Evolutionary conservation across 2,329 filamentous ascomycete species (phyloP).

Genomic region (Diaporthe destruens): DNA sequence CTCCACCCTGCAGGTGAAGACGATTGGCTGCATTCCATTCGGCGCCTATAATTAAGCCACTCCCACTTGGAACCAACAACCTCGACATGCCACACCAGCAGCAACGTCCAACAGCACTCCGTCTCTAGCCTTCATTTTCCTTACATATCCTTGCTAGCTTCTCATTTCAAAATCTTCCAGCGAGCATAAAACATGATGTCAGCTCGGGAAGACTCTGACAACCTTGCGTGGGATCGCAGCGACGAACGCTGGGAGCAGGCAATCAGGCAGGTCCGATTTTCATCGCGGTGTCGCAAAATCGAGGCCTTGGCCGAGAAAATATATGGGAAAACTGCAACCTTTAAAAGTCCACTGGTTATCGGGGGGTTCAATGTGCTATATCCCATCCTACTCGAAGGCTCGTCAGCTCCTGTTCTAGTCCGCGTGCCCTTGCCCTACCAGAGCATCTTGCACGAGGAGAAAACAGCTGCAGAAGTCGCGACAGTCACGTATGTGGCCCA

Average conservation of each 20-base stretch:
- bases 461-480: conserved; percentile 6
- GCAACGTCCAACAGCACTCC: no score
- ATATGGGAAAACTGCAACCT: not conserved
- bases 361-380: conserved; percentile 19
- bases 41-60: not conserved
- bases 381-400: conserved; percentile 19
- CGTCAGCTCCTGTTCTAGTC: not conserved
- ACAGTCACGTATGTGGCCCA: not conserved
- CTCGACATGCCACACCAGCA: no score
- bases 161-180: not conserved
- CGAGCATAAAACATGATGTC: conserved; percentile 41
- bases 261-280: conserved; percentile 45
- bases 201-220: conserved; percentile 48
- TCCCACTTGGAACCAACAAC: not conserved
- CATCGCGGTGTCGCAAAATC: conserved; percentile 20
- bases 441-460: conserved; percentile 7
- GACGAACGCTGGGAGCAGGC: conserved; percentile 48
- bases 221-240: conserved; percentile 49
- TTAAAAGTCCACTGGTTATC: not conserved
- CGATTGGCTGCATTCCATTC: not conserved
- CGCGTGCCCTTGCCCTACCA: conserved; percentile 10
- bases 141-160: not conserved
- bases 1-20: not conserved
- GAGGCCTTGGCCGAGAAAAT: not conserved
- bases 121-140: no score